Percentiles rank a stretch among this genome's conserved stretches.
Conservation (phyloP, 306 rosid genomes). For the Argentina anserina region DNA sequence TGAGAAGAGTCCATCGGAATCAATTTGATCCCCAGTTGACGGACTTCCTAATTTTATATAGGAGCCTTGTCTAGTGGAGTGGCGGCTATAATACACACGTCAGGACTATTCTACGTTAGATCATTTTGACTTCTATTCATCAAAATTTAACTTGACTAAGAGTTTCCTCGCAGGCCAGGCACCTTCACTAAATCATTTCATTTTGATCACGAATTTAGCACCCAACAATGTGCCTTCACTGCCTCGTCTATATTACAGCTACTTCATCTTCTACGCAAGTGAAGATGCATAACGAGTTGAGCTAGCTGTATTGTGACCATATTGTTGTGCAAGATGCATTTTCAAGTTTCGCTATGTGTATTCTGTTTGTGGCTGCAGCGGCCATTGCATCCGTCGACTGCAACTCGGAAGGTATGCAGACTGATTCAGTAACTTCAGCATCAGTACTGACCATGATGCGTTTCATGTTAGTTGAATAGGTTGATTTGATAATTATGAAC, state of each 20-base stretch:
- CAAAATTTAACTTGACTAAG: not conserved
- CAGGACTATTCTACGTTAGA: not conserved
- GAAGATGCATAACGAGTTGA: not conserved
- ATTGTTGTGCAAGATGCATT: constrained; percentile 1
- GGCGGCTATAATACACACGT: too few relatives aligned
- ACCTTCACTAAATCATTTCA: not conserved
- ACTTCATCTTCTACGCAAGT: not conserved
- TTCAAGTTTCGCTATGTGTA: not conserved
- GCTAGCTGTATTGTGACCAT: not conserved
- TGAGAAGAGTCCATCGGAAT: not conserved
- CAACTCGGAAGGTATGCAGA: constrained; percentile 20
- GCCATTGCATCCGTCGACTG: constrained; percentile 23
- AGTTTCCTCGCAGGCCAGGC: not conserved
- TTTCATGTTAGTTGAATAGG: not conserved
- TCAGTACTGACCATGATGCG: not conserved
- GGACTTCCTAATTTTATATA: not conserved
- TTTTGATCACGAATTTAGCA: not conserved
- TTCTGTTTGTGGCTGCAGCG: constrained; percentile 6
- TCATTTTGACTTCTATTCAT: too few relatives aligned
- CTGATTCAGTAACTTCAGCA: not conserved
- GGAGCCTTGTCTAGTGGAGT: not conserved
- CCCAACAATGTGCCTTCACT: too few relatives aligned
- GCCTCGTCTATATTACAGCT: not conserved
- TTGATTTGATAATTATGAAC: not conserved
- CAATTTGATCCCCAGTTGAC: not conserved